Evolutionary conservation across 2,329 filamentous ascomycete genomes (phyloP), one percentile per base, ranked within the genome.

Genomic region (Epichloe aotearoae): DNA sequence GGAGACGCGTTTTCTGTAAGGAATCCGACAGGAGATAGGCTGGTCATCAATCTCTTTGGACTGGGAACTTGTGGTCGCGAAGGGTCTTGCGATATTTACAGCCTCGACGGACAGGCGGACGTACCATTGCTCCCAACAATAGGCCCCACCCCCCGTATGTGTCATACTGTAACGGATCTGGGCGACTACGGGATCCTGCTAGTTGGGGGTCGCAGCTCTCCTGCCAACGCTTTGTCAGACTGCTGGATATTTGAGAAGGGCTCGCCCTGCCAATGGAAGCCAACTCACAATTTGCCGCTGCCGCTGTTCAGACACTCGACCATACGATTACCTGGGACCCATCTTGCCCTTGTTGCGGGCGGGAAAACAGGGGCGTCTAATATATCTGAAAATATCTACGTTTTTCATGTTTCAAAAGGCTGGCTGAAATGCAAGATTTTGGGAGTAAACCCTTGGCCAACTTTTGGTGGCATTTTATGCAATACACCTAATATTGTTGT

Each of bases 191-290:
- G 77, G 15, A 75, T 75, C 53, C 66, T 96, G 11, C 70, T 95
- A 45, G 75, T 79, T 33, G 90, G 91, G 23, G 91, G 91, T 5
- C 77, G 90, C 53, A 74, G 77, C n/a, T 91, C 88, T 7, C 89
- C 90, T 4, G 73, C 81, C 12, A 75, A 74, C 33, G 81, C 81
- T 1, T 70, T 88, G 41, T 71, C 71, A 37, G 86, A 93, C 63
- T 89, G 85, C 58, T 96, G 88, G 88, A 58, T 89, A 2, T 79
- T 83, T 55, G 73, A 76, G 49, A 75, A 75, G 47, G 60, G 58
- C 12, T 72, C 72, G 4, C 55, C 59, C 2, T 65, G 64, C 42
- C 64, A 60, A 14, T 95, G 88, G 88, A 72, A 73, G 52, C 74
- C 72, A 55, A 75, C 79, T 14, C 73, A 83, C 52, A 75, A 79